Evolutionary conservation across 208 protist genomes (phyloP), one percentile per base, ranked within the genome.

Genomic region (Leishmania turanica): DNA sequence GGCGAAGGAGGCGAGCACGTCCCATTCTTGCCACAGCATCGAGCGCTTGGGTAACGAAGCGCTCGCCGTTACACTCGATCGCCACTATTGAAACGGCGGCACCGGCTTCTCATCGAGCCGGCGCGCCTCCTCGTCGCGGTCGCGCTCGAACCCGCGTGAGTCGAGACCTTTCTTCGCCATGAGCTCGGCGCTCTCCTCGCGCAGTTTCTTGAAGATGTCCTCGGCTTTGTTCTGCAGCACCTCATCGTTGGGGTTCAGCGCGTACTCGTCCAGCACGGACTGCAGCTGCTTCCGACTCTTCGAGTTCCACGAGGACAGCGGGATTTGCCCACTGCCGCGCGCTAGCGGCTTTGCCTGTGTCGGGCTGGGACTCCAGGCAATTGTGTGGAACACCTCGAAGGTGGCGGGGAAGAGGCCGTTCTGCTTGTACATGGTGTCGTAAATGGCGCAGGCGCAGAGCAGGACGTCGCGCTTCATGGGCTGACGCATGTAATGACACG

Each of bases 361-460:
- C 69, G 94, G 91, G 80, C 92, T 92, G 42, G 94, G 94, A 74
- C 92, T 95, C 95, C 96, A 98, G 66, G 92, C 96, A 77, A 98
- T 96, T 15, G 88, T 91, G 83, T 98, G 91, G 73, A 98, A 96
- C 3, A 98, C 85, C 86, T 97, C 96, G 84, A 98, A 98, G 24
- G 96, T 98, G 21, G 94, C 93, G 19, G 96, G 96, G 42, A 91
- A 92, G 37, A 96, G 87, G 19, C 93, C 88, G 83, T 96, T 96
- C 70, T 95, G 92, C 51, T 88, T 88, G 84, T 96, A 98, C 91
- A 98, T 93, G 45, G 80, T 71, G 78, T 98, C 94, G 84, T 98
- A 98, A 21, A 84, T 77, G 1, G 96, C 93, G 62, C 89, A 94
- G 5, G 91, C 86, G 56, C 87, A 89, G 34, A 97, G 87, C 34